Evolutionary conservation across 192 early-diverging fungal species (phyloP).

Genomic region (Piromyces finnis): DNA sequence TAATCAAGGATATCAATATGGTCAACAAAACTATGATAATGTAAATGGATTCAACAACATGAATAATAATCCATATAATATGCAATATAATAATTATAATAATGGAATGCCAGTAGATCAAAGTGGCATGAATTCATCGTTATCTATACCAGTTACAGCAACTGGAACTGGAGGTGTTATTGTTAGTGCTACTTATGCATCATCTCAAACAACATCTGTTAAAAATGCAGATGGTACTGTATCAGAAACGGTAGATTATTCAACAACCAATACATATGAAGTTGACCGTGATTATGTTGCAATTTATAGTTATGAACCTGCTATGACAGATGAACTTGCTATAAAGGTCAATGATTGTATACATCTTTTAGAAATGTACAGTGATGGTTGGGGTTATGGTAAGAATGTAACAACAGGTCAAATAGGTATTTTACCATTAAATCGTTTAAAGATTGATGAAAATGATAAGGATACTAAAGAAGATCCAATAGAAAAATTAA

Average conservation of each 20-base stretch:
- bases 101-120: background rate
- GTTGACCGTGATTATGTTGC: background rate
- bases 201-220: background rate
- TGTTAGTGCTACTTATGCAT: background rate
- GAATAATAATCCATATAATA: background rate
- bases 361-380: slow-evolving; percentile 7
- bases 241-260: background rate
- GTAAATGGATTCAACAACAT: background rate
- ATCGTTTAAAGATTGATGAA: background rate
- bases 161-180: background rate
- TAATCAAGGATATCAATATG: background rate
- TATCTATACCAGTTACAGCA: background rate
- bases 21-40: background rate
- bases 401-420: slow-evolving; percentile 12
- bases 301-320: background rate
- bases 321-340: background rate
- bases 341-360: background rate
- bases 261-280: background rate
- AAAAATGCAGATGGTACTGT: background rate
- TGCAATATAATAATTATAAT: background rate
- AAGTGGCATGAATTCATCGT: background rate
- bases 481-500: background rate
- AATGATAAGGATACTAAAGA: background rate
- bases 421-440: slow-evolving; percentile 13
- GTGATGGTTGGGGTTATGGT: slow-evolving; percentile 18